Base-by-base conservation (phyloP, 1,284 basidiomycete genomes). In the Cystobasidium sp. region DNA sequence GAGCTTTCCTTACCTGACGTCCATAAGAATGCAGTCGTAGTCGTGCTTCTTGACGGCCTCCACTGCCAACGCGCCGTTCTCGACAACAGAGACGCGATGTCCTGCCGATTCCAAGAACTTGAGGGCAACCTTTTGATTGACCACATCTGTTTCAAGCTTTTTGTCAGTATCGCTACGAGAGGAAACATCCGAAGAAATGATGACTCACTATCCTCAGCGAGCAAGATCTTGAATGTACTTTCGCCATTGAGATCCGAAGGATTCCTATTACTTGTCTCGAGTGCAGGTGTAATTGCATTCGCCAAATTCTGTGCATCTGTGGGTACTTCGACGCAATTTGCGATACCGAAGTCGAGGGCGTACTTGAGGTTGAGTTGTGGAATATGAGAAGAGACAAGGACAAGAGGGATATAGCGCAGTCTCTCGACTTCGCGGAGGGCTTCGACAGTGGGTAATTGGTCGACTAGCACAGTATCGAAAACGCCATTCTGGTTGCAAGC, bases 51-150 rank as follows among this genome's bases (percentile, higher is more conserved):
- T 94, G 85, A 93, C 93, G 64, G 91, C 90, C 81, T 94, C 91
- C 16, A 96, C 89, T 0, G 94, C 94, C 75, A 94, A 85, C 79
- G 91, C 91, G 9, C 97, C 97, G 80, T 99, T 99, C 86, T 98
- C 95, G 18, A 96, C 97, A 74, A 99, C 94, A 84, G 97, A 94
- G 44, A 97, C 94, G 53, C 89, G 88, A 82, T 99, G 97, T 0
- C 96, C 96, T 68, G 95, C 95, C 81, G 94, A 96, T 84, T 98
- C 94, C 46, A 99, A 85, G 78, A 99, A 93, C 86, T 97, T 97
- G 78, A 97, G 91, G 0, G 97, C 97, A 6, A 99, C 84, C 82
- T 94, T 93, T 85, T 99, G 96, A 84, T 99, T 99, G 76, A 99
- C 96, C 78, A 96, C 85, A 80, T 99, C 77, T 79, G 31, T 18